These are phyloP conservation scores for Zopfochytrium polystomum DNA, from an alignment of 371 early-diverging fungal genomes.

Conservation along the genomic window DNA sequence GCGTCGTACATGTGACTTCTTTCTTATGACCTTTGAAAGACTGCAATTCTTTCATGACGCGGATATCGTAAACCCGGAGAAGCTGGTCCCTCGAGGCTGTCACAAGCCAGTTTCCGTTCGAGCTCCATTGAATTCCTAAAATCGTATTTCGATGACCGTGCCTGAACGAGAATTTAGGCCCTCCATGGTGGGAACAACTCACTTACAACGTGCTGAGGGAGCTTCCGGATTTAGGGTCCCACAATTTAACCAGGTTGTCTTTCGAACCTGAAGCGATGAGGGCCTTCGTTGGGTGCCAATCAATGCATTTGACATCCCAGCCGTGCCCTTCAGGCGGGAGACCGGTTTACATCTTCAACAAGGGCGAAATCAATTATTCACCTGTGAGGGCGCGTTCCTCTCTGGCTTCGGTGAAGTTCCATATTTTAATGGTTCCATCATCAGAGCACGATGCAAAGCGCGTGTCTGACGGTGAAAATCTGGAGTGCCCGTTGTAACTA, in stretches of 20 bases:
- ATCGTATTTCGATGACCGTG: slow-evolving; percentile 98
- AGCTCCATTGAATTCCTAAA: slow-evolving; percentile 89
- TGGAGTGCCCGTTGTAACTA: slow-evolving; percentile 24
- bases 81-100: slow-evolving; percentile 95
- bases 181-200: slow-evolving; percentile 19
- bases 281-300: slow-evolving; percentile 98
- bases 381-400: slow-evolving; percentile 78
- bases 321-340: slow-evolving; percentile 80
- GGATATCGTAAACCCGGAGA: slow-evolving; percentile 93
- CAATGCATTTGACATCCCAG: slow-evolving; percentile 98
- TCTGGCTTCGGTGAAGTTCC: slow-evolving; percentile 88
- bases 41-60: slow-evolving; percentile 93
- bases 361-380: slow-evolving; percentile 6
- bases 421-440: slow-evolving; percentile 96
- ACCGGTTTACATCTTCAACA: background rate
- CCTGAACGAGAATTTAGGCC: too few relatives aligned
- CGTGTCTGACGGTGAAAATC: slow-evolving; percentile 84
- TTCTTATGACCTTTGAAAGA: slow-evolving; percentile 90
- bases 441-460: slow-evolving; percentile 98
- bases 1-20: slow-evolving; percentile 83
- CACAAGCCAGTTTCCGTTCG: slow-evolving; percentile 96
- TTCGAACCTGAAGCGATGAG: slow-evolving; percentile 98
- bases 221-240: slow-evolving; percentile 97
- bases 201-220: slow-evolving; percentile 87
- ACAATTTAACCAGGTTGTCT: slow-evolving; percentile 96